Evolutionary conservation across 306 rosid species (phyloP).

Genomic region (Calophaca sinica): DNA sequence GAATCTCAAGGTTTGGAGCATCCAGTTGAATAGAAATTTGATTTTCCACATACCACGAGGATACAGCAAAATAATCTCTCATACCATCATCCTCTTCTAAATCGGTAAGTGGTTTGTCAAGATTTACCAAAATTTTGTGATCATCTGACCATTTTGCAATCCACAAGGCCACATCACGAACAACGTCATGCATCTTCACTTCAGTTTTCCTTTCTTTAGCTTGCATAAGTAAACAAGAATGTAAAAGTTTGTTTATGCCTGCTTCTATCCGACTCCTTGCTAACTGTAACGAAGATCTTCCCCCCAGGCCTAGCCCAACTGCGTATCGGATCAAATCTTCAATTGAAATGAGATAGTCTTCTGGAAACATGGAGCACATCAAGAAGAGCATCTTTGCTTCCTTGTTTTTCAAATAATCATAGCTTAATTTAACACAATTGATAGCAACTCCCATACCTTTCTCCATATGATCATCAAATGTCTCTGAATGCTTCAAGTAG

Average conservation of each 20-base stretch:
- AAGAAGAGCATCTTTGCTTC: background rate
- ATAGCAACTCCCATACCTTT: background rate
- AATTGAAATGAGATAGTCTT: background rate
- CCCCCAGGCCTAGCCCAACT: background rate
- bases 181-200: constrained; percentile 41
- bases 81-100: background rate
- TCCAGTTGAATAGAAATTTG: background rate
- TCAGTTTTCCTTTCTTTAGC: background rate
- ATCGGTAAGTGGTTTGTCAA: background rate
- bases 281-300: background rate
- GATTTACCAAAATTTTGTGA: constrained; percentile 6
- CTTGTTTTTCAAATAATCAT: background rate
- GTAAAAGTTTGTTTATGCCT: background rate
- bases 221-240: background rate
- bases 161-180: constrained; percentile 39
- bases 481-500: background rate
- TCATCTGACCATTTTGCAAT: background rate
- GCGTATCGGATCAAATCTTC: background rate
- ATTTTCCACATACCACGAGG: constrained; percentile 16
- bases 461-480: background rate
- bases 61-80: constrained; percentile 26
- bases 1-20: constrained; percentile 39
- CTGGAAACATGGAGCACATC: background rate
- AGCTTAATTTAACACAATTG: background rate
- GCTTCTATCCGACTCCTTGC: background rate